A percentile compares a stretch with the other conserved stretches of the same genome.
Evolutionary conservation across 805 yeast species (phyloP).

Genomic region (Jamesozyma spencerorum): DNA sequence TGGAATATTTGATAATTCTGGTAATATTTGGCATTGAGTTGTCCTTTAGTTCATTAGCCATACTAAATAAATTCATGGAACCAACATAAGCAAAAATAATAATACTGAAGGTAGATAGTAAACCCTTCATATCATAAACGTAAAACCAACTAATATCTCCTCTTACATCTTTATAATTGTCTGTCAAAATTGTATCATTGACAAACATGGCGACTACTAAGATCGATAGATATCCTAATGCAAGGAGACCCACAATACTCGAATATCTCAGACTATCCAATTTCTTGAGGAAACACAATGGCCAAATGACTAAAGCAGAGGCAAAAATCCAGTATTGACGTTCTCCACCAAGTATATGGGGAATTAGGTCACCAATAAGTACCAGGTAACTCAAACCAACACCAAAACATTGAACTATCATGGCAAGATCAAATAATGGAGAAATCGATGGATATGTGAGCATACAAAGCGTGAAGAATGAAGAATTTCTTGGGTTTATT

Average conservation of each 20-base stretch:
- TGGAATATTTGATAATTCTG: slow-evolving; percentile 39
- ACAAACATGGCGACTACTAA: slow-evolving; percentile 43
- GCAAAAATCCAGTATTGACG: slow-evolving; percentile 37
- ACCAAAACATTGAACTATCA: slow-evolving; percentile 72
- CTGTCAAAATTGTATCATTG: slow-evolving; percentile 25
- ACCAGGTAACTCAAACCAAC: slow-evolving; percentile 64
- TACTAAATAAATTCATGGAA: slow-evolving; percentile 71
- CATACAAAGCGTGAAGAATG: slow-evolving; percentile 62
- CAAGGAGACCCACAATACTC: slow-evolving; percentile 56
- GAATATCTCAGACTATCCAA: slow-evolving; percentile 65
- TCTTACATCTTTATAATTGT: slow-evolving; percentile 34
- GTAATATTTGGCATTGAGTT: slow-evolving; percentile 41
- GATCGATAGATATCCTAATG: slow-evolving; percentile 47
- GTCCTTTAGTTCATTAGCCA: slow-evolving; percentile 57
- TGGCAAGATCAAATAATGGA: slow-evolving; percentile 64
- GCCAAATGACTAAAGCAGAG: slow-evolving; percentile 47
- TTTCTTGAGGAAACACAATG: slow-evolving; percentile 51
- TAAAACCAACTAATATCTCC: slow-evolving; percentile 36
- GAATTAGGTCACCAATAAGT: slow-evolving; percentile 69
- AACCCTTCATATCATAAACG: slow-evolving; percentile 37
- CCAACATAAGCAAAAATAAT: slow-evolving; percentile 76
- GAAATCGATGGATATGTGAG: slow-evolving; percentile 64
- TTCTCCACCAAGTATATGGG: slow-evolving; percentile 44
- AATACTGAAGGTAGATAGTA: slow-evolving; percentile 60
- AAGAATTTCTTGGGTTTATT: slow-evolving; percentile 47